phyloP scores from a whole-genome alignment of 768 basidiomycete species.

The Phanerodontia chrysosporium region DNA sequence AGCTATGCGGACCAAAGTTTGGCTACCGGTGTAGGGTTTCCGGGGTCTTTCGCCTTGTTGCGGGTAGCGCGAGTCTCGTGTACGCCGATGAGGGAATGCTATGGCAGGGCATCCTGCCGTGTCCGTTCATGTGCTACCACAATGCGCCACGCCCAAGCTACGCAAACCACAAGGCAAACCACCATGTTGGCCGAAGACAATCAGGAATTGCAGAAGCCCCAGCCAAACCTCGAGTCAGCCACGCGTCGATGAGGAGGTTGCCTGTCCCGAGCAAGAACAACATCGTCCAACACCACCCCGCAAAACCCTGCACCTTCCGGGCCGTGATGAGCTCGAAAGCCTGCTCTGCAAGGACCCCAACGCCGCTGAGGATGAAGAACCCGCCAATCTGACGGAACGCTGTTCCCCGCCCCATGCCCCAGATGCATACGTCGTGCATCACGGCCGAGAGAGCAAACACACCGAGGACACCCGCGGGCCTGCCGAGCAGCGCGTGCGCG shows the following conservation, averaged over 20 bases:
- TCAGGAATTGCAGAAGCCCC: slow-evolving; percentile 3
- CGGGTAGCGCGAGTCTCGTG: no score
- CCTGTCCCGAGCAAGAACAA: slow-evolving; percentile 46
- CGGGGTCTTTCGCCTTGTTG: no score
- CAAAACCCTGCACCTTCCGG: slow-evolving; percentile 39
- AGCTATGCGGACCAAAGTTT: no score
- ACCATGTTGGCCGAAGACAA: not conserved
- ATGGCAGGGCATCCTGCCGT: no score
- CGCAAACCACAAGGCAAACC: no score
- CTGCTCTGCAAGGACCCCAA: slow-evolving; percentile 48
- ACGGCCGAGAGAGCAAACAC: slow-evolving; percentile 58
- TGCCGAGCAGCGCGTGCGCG: slow-evolving; percentile 40
- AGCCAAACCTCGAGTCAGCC: slow-evolving; percentile 8
- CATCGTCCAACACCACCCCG: slow-evolving; percentile 50
- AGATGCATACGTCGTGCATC: slow-evolving; percentile 54
- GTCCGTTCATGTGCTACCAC: no score
- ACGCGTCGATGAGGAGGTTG: slow-evolving; percentile 44
- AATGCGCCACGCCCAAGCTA: no score
- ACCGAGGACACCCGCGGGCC: slow-evolving; percentile 46
- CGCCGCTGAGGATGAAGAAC: slow-evolving; percentile 56
- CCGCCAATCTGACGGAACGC: slow-evolving; percentile 40
- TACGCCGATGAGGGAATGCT: no score
- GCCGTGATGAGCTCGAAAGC: slow-evolving; percentile 42
- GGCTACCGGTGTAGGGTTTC: no score
- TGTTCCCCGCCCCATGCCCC: slow-evolving; percentile 52